Percentiles rank a stretch among this genome's conserved stretches.
phyloP scores from a whole-genome alignment of 495 filamentous ascomycete species.

The Penicillium cinerascens region DNA sequence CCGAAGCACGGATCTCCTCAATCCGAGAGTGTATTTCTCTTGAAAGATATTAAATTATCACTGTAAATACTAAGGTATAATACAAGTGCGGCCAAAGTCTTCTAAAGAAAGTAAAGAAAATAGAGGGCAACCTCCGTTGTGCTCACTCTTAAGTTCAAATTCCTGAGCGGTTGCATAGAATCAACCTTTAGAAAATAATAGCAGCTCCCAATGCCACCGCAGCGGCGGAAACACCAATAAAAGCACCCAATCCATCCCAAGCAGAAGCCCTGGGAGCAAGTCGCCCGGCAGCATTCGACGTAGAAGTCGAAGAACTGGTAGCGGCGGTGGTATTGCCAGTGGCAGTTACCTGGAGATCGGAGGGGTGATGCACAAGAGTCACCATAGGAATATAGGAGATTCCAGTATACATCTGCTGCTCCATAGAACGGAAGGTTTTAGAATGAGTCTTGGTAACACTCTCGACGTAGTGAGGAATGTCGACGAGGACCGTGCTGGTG shows the following conservation, averaged over 20 bases:
- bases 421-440: background rate
- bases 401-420: background rate
- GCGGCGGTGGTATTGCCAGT: background rate
- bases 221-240: conserved; percentile 2
- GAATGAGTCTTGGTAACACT: background rate
- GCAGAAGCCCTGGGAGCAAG: background rate
- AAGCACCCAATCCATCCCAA: conserved; percentile 3
- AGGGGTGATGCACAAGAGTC: conserved; percentile 5
- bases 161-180: background rate
- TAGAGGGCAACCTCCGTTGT: background rate
- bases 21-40: too few relatives aligned
- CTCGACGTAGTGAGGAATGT: background rate
- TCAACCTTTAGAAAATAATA: conserved; percentile 1
- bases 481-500: background rate
- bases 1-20: too few relatives aligned
- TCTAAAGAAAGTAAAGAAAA: background rate
- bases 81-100: background rate
- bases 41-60: too few relatives aligned
- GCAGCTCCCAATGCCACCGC: conserved; percentile 10
- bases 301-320: background rate
- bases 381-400: conserved; percentile 7
- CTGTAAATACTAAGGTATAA: background rate
- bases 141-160: background rate
- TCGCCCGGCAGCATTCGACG: conserved; percentile 11
- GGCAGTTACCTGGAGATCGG: conserved; percentile 2